A percentile compares a stretch with the other conserved stretches of the same genome.
Conservation (phyloP, 495 filamentous ascomycete species). For the Cercophora samala region DNA sequence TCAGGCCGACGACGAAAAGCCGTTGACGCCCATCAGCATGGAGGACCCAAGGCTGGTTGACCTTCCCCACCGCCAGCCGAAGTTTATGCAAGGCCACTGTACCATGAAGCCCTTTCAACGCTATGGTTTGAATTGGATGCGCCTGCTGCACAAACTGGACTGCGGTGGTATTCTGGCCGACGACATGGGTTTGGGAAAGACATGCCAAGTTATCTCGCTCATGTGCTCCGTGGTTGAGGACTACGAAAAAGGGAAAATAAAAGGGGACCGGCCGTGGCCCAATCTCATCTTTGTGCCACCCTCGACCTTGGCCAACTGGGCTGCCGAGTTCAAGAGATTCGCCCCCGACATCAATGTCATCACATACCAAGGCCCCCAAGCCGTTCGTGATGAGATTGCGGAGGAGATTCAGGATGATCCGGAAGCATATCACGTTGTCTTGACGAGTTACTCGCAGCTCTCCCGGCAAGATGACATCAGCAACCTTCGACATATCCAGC, state of each 20-base stretch:
- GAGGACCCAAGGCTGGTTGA: conserved; percentile 26
- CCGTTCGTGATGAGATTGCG: conserved; percentile 62
- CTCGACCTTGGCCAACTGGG: conserved; percentile 94
- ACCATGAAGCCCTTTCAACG: conserved; percentile 88
- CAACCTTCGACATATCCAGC: conserved; percentile 39
- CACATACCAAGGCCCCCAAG: conserved; percentile 74
- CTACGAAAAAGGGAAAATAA: conserved; percentile 19
- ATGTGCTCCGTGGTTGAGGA: conserved; percentile 74
- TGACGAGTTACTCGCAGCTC: conserved; percentile 75
- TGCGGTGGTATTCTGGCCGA: conserved; percentile 89
- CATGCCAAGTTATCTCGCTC: conserved; percentile 92
- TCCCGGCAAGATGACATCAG: conserved; percentile 39
- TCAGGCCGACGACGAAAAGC: conserved; percentile 26
- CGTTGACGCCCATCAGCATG: conserved; percentile 31
- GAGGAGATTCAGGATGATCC: conserved; percentile 59
- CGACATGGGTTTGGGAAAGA: conserved; percentile 98
- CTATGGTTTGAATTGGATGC: conserved; percentile 92
- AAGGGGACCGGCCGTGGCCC: conserved; percentile 57
- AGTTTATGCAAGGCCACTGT: conserved; percentile 65
- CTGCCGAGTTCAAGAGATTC: conserved; percentile 83
- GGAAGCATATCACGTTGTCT: conserved; percentile 71
- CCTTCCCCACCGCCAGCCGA: conserved; percentile 56
- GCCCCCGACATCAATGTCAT: conserved; percentile 71
- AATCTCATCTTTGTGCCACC: conserved; percentile 88
- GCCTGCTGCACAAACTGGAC: conserved; percentile 69